Base-by-base conservation (phyloP, 148 eudicot species). In the Drosera capensis region DNA sequence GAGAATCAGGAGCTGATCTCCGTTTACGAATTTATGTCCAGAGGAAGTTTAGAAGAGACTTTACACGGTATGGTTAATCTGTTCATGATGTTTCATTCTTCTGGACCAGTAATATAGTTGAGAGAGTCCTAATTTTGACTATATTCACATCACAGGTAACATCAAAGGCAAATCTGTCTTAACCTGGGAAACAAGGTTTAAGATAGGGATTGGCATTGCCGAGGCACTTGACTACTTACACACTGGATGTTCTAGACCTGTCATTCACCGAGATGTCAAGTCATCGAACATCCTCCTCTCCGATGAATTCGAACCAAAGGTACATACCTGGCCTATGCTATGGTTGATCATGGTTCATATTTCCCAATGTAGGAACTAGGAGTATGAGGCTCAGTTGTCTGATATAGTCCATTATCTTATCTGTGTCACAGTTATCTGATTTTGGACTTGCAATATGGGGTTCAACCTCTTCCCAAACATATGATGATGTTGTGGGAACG, bases 361-460 rank as follows among this genome's bases (percentile, higher is more conserved):
- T 42, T n/a, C n/a, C n/a, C n/a, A n/a, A n/a, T n/a, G n/a, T n/a
- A n/a, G n/a, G 18, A 1, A 34, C 14, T 34, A 8, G 38, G 18
- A 15, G 20, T 23, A 17, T 12, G 17, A 7, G 21, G 13, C 26
- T 57, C 28, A 21, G 4, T 20, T 22, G 28, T 20, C n/a, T 46
- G 9, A 25, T 41, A 7, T 23, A 14, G 11, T 21, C 20, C 17
- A 20, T 43, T 43, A 8, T 40, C 25, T 15, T 6, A 2, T 14
- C 17, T 26, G 23, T 8, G 18, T 23, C 55, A 35, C 69, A 85
- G 94, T 56, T 85, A 51, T 78, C 85, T 14, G 95, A 92, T 65
- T 92, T 85, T 51, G 99, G 99, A 43, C 73, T 92, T 9, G 95
- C 99, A 8, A 71, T 77, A 58, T 76, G 88, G 88, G 95, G 82